phyloP scores from a whole-genome alignment of 257 asterid species.

The Gentiana straminea region DNA sequence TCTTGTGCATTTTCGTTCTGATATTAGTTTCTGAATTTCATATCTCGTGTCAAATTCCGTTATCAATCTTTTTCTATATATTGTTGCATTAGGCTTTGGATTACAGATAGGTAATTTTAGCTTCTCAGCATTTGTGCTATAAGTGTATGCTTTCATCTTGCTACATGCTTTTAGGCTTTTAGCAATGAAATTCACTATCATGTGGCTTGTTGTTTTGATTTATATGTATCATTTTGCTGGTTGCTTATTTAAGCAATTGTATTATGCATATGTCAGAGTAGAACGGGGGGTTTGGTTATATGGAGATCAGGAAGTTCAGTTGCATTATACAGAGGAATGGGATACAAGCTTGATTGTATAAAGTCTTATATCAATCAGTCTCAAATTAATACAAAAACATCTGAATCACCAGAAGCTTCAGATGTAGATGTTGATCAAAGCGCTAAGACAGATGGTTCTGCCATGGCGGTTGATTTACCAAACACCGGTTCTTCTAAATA shows the following conservation, averaged over 20 bases:
- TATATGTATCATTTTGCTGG: slow-evolving; percentile 1
- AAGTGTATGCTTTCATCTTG: not conserved
- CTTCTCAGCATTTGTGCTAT: not conserved
- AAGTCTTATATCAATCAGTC: slow-evolving; percentile 37
- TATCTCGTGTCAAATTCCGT: not conserved
- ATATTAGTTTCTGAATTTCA: not conserved
- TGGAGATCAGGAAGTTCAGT: slow-evolving; percentile 86
- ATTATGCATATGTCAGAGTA: slow-evolving; percentile 49
- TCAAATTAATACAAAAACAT: slow-evolving; percentile 16
- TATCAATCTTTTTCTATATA: not conserved
- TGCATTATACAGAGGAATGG: slow-evolving; percentile 71
- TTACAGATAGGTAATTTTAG: no score
- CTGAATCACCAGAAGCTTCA: slow-evolving; percentile 18
- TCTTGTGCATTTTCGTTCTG: not conserved
- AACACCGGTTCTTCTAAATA: slow-evolving; percentile 12
- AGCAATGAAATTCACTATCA: not conserved
- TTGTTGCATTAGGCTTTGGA: not conserved
- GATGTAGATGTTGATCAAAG: slow-evolving; percentile 15
- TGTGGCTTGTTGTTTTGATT: not conserved
- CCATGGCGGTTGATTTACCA: slow-evolving; percentile 24
- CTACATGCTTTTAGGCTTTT: not conserved
- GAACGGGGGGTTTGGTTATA: slow-evolving; percentile 86
- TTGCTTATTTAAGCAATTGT: slow-evolving; percentile 15
- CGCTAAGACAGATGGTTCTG: slow-evolving; percentile 11
- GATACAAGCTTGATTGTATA: slow-evolving; percentile 67